Evolutionary conservation across 345 rosid genomes (phyloP).

Genomic region (Abelmoschus esculentus): DNA sequence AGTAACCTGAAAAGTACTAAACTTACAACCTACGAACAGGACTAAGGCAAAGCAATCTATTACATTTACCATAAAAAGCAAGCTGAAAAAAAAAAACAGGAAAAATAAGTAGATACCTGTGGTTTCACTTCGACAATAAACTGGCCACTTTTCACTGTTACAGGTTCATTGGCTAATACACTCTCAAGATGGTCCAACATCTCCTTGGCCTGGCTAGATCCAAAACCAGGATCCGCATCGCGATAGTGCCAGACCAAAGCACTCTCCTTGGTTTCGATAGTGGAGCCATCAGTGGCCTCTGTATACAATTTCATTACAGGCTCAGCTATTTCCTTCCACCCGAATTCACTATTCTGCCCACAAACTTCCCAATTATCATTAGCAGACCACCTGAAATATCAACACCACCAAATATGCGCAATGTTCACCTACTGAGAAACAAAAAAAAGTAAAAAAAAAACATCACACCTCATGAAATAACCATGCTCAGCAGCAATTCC

Average conservation of each 20-base stretch:
- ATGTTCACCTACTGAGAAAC: neutral
- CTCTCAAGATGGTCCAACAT: conserved; percentile 71
- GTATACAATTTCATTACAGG: conserved; percentile 67
- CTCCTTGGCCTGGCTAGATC: conserved; percentile 73
- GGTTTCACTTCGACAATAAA: conserved; percentile 73
- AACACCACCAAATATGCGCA: conserved; percentile 1
- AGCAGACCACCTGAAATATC: conserved; percentile 38
- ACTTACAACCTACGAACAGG: neutral
- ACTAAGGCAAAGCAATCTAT: neutral
- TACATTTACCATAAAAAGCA: neutral
- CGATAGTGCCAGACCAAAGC: conserved; percentile 68
- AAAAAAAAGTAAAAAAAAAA: neutral
- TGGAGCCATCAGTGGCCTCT: conserved; percentile 70
- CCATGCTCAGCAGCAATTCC: conserved; percentile 80
- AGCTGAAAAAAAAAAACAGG: neutral
- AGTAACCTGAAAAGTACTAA: neutral
- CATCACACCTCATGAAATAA: conserved; percentile 45
- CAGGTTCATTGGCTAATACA: conserved; percentile 70
- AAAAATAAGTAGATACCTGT: conserved; percentile 33
- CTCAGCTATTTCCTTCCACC: conserved; percentile 62
- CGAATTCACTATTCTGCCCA: conserved; percentile 48
- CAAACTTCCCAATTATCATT: conserved; percentile 42
- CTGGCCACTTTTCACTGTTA: conserved; percentile 61
- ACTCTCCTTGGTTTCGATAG: conserved; percentile 61
- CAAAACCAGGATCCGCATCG: conserved; percentile 70